Percentiles rank a stretch among this genome's conserved stretches.
These are phyloP conservation scores for Globisporangium acanthophoron DNA, from an alignment of 352 stramenopile genomes.

Conservation along the genomic window DNA sequence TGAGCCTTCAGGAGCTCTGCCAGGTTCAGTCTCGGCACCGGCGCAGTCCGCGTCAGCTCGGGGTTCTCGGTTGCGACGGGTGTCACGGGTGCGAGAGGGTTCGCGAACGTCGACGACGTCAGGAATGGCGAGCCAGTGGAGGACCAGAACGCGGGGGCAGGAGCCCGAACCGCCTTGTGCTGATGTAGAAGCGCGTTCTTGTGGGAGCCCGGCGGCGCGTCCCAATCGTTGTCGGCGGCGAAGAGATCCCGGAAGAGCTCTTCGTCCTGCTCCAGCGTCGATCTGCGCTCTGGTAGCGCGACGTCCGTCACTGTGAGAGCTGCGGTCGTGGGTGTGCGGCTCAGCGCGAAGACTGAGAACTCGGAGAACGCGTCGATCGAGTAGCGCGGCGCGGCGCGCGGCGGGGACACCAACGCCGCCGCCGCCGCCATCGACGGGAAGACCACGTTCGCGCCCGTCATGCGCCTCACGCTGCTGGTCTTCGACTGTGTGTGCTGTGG, in stretches of 20 bases:
- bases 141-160: neutral
- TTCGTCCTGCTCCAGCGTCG: slow-evolving; percentile 41
- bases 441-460: slow-evolving; percentile 14
- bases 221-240: slow-evolving; percentile 24
- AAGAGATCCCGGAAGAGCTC: slow-evolving; percentile 70
- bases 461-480: neutral
- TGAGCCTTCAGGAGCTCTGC: slow-evolving; percentile 42
- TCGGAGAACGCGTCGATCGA: slow-evolving; percentile 58
- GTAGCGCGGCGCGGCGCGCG: slow-evolving; percentile 18
- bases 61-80: neutral
- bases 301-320: slow-evolving; percentile 6
- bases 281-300: neutral
- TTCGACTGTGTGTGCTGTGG: neutral
- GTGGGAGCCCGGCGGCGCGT: neutral
- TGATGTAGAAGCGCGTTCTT: neutral
- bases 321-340: slow-evolving; percentile 17
- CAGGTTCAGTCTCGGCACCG: slow-evolving; percentile 35
- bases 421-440: slow-evolving; percentile 2
- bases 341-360: slow-evolving; percentile 32
- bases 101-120: neutral
- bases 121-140: neutral
- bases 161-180: neutral
- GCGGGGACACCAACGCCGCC: neutral
- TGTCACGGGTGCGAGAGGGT: neutral
- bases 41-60: slow-evolving; percentile 15